Base-by-base conservation (phyloP, 495 filamentous ascomycete genomes). In the Evernia prunastri region DNA sequence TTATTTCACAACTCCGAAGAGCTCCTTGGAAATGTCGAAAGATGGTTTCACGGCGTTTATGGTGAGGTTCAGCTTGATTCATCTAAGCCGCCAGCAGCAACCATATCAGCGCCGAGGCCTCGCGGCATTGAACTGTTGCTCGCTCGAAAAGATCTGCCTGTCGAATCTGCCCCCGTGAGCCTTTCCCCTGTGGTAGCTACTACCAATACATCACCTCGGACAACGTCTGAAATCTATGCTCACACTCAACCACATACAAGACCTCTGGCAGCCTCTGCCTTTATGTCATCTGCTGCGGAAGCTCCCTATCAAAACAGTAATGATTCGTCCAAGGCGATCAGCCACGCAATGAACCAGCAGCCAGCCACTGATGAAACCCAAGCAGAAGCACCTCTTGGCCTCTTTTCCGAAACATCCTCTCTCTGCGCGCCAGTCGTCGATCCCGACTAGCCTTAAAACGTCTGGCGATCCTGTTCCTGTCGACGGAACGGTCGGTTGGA, bases 1-100 rank as follows among this genome's bases (percentile, higher is more conserved):
- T 60, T 96, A 0, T 96, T 98, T 70, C 77, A 80, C 35, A 77
- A 94, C 51, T 77, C 84, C 36, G 71, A 83, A 0, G 5, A 66
- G 4, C 61, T 96, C 6, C 31, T 88, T 5, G 68, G 72, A 5
- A 64, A 81, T 7, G 78, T 87, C 4, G 82, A 87, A 56, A 68
- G 68, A 0, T 70, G 90, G 4, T 84, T 93, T 15, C 68, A 67
- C 12, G 70, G 73, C 23, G 68, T 80, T 13, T 93, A 89, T 54
- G 82, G 83, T 6, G 75, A 77, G 29, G n/a, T 75, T 42, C 59
- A 70, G 13, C 27, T 29, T 18, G 60, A 58, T 13, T 47, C 51
- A 4, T 47, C 59, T 15, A 67, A 68, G 13, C n/a, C 58, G 4
- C 61, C 58, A n/a, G 31, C 43, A 35, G 65, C 64, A 20, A 56